Evolutionary conservation across 2,329 filamentous ascomycete species (phyloP).

Genomic region (Scorias spongiosa): DNA sequence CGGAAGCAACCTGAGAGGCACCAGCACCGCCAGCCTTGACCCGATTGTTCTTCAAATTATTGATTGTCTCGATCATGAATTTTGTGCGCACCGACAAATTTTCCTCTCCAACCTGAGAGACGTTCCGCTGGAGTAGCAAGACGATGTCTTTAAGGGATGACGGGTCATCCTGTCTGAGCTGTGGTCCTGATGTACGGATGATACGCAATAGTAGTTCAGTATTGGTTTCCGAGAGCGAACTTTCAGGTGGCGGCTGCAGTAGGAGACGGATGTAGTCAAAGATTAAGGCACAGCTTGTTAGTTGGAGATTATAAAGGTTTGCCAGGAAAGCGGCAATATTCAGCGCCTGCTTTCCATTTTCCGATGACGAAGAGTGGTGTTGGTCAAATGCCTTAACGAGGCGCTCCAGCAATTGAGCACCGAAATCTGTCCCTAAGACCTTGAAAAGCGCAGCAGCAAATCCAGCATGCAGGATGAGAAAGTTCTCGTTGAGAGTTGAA

Average conservation of each 20-base stretch:
- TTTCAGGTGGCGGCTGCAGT: conserved; percentile 33
- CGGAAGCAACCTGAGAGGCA: conserved; percentile 57
- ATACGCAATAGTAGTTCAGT: conserved; percentile 78
- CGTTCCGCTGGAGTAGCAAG: conserved; percentile 56
- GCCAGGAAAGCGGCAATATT: conserved; percentile 75
- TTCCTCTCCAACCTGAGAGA: conserved; percentile 50
- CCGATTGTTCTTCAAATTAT: conserved; percentile 86
- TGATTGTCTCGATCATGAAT: conserved; percentile 96
- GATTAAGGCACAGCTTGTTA: conserved; percentile 66
- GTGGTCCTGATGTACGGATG: conserved; percentile 63
- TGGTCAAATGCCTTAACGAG: conserved; percentile 61
- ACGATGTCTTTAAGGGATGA: conserved; percentile 81
- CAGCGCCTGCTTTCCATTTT: conserved; percentile 43
- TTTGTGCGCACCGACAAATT: conserved; percentile 76
- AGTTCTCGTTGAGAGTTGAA: conserved; percentile 68
- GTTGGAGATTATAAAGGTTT: conserved; percentile 82
- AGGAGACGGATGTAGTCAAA: conserved; percentile 84
- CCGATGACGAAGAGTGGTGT: conserved; percentile 24
- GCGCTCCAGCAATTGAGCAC: conserved; percentile 68
- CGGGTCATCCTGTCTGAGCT: conserved; percentile 78
- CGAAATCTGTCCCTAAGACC: conserved; percentile 75
- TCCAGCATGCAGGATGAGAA: conserved; percentile 77
- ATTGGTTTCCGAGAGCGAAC: conserved; percentile 58
- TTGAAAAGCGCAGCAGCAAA: conserved; percentile 83
- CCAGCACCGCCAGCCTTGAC: conserved; percentile 57